phyloP scores from a whole-genome alignment of 805 yeast species.

The Suhomyces vadensis region DNA sequence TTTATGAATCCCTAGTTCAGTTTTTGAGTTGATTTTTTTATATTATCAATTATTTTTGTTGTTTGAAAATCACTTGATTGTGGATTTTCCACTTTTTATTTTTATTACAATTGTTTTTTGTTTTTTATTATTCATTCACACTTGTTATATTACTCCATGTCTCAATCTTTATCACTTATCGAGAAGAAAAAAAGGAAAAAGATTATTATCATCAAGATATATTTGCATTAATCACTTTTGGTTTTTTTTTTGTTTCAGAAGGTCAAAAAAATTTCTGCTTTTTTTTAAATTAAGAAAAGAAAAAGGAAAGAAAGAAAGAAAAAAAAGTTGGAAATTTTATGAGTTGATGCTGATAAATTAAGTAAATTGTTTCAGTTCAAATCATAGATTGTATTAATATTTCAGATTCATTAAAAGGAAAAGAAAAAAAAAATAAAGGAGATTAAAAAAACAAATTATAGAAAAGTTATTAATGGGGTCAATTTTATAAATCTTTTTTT shows the following conservation, averaged over 20 bases:
- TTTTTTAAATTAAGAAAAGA: background rate
- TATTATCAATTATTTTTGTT: conserved; percentile 13
- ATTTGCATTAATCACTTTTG: conserved; percentile 27
- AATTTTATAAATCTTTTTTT: conserved; percentile 26
- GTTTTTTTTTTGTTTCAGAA: conserved; percentile 20
- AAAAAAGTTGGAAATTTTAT: conserved; percentile 6
- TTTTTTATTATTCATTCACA: conserved; percentile 12
- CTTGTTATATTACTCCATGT: conserved; percentile 22
- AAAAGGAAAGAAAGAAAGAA: too few relatives aligned
- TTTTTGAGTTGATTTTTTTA: conserved; percentile 4
- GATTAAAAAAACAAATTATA: conserved; percentile 19
- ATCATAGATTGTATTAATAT: conserved; percentile 18
- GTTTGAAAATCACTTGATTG: conserved; percentile 1
- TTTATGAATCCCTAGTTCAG: conserved; percentile 10
- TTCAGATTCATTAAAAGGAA: conserved; percentile 11
- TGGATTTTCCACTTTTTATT: conserved; percentile 14
- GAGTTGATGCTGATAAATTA: conserved; percentile 6
- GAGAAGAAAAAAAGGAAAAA: conserved; percentile 17
- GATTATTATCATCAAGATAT: conserved; percentile 14
- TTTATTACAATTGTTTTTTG: conserved; percentile 14
- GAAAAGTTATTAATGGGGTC: conserved; percentile 26
- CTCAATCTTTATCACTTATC: conserved; percentile 23
- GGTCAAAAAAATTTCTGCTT: conserved; percentile 13
- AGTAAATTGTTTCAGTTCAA: conserved; percentile 6
- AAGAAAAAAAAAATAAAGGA: conserved; percentile 12